phyloP scores from a whole-genome alignment of 2,329 filamentous ascomycete species.

The Neofusicoccum sp. region DNA sequence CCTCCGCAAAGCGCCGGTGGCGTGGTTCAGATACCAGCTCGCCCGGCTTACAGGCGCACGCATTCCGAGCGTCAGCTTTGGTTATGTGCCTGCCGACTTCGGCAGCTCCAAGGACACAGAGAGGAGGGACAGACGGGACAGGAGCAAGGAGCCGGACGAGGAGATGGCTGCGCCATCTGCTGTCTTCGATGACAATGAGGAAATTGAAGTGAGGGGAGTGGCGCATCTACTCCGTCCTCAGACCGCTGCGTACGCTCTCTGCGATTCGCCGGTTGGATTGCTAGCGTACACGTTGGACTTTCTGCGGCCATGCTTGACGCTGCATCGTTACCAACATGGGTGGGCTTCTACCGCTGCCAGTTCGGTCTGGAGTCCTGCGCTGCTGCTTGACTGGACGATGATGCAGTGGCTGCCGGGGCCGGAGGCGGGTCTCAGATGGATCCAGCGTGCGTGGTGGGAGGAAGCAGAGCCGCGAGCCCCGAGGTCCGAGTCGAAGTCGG shows the following conservation, averaged over 20 bases:
- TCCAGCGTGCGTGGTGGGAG: slow-evolving; percentile 22
- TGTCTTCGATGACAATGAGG: too few relatives aligned
- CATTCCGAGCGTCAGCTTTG: slow-evolving; percentile 51
- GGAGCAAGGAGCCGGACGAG: background rate
- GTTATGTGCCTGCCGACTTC: slow-evolving; percentile 57
- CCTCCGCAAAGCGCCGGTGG: slow-evolving; percentile 42
- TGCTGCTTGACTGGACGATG: slow-evolving; percentile 58
- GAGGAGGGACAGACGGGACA: too few relatives aligned
- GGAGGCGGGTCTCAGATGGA: slow-evolving; percentile 58
- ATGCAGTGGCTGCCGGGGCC: slow-evolving; percentile 67
- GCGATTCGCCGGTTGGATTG: slow-evolving; percentile 39
- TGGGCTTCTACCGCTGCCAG: slow-evolving; percentile 5
- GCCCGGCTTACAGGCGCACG: slow-evolving; percentile 43
- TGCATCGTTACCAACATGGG: background rate
- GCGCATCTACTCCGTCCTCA: slow-evolving; percentile 27
- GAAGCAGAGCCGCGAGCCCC: too few relatives aligned
- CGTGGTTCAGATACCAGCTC: slow-evolving; percentile 57
- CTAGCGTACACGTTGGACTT: slow-evolving; percentile 34
- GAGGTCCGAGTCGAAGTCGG: slow-evolving; percentile 17
- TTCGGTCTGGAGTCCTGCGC: background rate
- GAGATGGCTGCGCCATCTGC: too few relatives aligned
- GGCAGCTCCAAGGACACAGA: too few relatives aligned
- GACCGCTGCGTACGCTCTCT: slow-evolving; percentile 37
- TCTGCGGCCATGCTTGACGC: slow-evolving; percentile 26
- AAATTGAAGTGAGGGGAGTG: background rate